Evolutionary conservation across 2,329 filamentous ascomycete genomes (phyloP).

Genomic region (Emericellopsis cladophorae): DNA sequence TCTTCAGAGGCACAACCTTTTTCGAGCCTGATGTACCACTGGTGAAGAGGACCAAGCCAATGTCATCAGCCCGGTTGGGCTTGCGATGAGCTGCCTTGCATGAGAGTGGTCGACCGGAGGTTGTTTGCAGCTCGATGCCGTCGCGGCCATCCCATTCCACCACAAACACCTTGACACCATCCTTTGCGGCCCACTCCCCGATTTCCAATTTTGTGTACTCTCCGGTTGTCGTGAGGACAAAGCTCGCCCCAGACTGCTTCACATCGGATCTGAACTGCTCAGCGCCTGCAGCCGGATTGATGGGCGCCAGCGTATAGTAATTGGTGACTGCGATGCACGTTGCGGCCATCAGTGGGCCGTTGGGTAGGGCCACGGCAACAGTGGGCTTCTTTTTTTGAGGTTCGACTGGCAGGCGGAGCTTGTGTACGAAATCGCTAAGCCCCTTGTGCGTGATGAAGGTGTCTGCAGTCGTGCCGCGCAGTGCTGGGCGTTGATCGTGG

Average conservation of each 20-base stretch:
- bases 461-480: conserved; percentile 11
- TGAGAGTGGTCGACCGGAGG: conserved; percentile 5
- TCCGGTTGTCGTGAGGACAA: conserved; percentile 28
- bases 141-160: conserved; percentile 22
- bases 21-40: conserved; percentile 46
- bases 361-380: conserved; percentile 37
- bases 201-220: conserved; percentile 27
- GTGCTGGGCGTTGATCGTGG: conserved; percentile 11
- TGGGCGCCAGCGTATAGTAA: conserved; percentile 37
- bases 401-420: conserved; percentile 16
- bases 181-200: conserved; percentile 13
- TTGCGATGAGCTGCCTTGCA: conserved; percentile 2
- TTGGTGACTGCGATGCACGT: conserved; percentile 33
- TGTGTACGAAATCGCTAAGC: conserved; percentile 16
- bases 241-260: conserved; percentile 28
- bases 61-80: conserved; percentile 31
- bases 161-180: conserved; percentile 23
- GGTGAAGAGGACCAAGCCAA: conserved; percentile 40
- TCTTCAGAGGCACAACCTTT: conserved; percentile 41
- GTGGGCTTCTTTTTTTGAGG: conserved; percentile 20
- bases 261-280: conserved; percentile 39
- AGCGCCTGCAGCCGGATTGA: conserved; percentile 32
- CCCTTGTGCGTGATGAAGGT: conserved; percentile 17
- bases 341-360: conserved; percentile 38
- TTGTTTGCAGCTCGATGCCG: conserved; percentile 17